Percentiles rank a stretch among this genome's conserved stretches.
phyloP scores from a whole-genome alignment of 208 protist species.

The Tritrichomonas foetus region DNA sequence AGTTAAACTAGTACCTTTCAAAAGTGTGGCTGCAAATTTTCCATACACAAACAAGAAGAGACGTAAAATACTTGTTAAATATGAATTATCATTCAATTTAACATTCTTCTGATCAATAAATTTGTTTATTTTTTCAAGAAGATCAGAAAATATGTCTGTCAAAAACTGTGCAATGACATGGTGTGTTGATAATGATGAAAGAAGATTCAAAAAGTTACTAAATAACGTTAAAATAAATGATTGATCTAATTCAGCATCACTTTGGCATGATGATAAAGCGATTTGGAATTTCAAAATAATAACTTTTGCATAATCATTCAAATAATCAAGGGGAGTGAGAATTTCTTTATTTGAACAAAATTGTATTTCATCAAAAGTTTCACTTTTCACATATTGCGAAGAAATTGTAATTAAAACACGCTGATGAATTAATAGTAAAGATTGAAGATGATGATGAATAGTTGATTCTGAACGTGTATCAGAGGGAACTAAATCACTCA shows the following conservation, averaged over 20 bases:
- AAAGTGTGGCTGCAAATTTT: neutral
- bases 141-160: neutral
- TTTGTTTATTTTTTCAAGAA: neutral
- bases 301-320: neutral
- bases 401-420: neutral
- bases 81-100: neutral
- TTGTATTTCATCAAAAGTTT: neutral
- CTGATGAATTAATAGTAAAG: neutral
- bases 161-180: neutral
- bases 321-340: no score
- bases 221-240: neutral
- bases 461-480: no score
- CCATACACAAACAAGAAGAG: neutral
- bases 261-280: neutral
- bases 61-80: neutral
- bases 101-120: neutral
- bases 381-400: neutral
- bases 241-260: neutral
- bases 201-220: neutral
- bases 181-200: neutral
- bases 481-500: no score
- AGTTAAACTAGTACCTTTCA: neutral
- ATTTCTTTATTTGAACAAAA: no score
- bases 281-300: neutral
- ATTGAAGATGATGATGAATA: no score